Base-by-base conservation (phyloP, 2,329 filamentous ascomycete species). In the Xylariales sp. region DNA sequence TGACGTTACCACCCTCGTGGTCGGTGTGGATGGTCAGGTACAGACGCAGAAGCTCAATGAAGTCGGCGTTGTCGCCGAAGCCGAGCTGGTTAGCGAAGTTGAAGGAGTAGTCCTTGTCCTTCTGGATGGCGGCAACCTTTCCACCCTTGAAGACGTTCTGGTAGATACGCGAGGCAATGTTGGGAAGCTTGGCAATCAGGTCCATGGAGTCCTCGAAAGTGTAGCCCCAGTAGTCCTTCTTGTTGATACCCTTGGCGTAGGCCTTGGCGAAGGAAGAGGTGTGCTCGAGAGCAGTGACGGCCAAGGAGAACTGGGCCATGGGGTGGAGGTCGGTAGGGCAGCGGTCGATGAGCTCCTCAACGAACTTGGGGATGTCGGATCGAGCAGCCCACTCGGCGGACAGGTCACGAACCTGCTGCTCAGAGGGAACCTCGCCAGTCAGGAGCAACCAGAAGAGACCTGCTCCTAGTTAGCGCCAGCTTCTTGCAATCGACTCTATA, bases 101-200 rank as follows among this genome's bases (percentile, higher is more conserved):
- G 87, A 85, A 98, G 57, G 84, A 80, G 77, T 96, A 98, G 66
- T 98, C 93, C 86, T 97, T 93, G 76, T 97, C 91, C 80, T 95
- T 94, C 78, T 97, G 84, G 66, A 95, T 81, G 40, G 89, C 67
- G 44, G 88, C 87, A 53, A 98, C 91, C 84, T 97, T 97, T 74
- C 93, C 93, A 62, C 95, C 93, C 83, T 97, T 96, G 88, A 95
- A 98, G 67, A 97, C 85, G 69, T 98, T 98, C 77, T 95, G 93
- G 84, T 98, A 98, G 80, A 98, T 98, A 74, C 89, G 88, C 49
- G 93, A 77, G 50, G 93, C 93, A 60, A 98, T 96, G 66, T 88
- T 96, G 65, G 93, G 93, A 57, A 98, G 87, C 84, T 97, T 97
- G 63, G 93, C 93, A 66, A 98, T 98, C 66, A 98, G 78, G 73